Evolutionary conservation across 345 rosid genomes (phyloP), one percentile per base, ranked within the genome.

Genomic region (Trapa incisa): DNA sequence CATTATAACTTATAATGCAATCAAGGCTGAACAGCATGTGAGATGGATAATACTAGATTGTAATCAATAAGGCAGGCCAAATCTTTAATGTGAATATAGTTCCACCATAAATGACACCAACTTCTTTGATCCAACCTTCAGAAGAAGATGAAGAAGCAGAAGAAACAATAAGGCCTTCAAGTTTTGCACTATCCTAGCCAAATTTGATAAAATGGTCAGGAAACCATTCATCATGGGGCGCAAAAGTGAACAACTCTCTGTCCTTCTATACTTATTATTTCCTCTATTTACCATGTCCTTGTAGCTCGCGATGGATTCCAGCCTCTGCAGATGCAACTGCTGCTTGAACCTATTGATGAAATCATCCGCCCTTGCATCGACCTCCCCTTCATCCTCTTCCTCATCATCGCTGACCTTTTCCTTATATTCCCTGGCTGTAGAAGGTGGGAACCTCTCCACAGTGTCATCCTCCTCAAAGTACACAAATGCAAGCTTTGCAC

Each of bases 401-500:
- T 50, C 61, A 8, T 38, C 61, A 5, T 67, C 61, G 12, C 66
- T 75, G 43, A 65, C 12, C 37, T 52, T 64, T 67, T 64, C 69
- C 73, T 64, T 71, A 37, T 71, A 73, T 60, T 58, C 70, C 42
- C 57, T 35, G 37, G 67, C 15, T 14, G 56, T 62, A 4, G 8
- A 0, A 5, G 71, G 71, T 41, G 71, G 50, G 12, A n/a, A 32
- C 37, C 16, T 64, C 57, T 88, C 92, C 0, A 84, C 84, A 45
- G 68, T 67, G 12, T 82, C 89, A 0, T 71, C 82, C 38, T 85
- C 92, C 57, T 76, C 73, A 11, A 82, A 89, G 65, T 86, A 90
- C 17, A 76, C 66, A 45, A 88, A 90, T 0, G 86, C 80, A 7
- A 92, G 82, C 56, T 86, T 89, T 0, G 78, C 67, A 22, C 96